Percentiles rank a stretch among this genome's conserved stretches.
phyloP scores from a whole-genome alignment of 306 rosid genomes.

The Prunus campanulata region DNA sequence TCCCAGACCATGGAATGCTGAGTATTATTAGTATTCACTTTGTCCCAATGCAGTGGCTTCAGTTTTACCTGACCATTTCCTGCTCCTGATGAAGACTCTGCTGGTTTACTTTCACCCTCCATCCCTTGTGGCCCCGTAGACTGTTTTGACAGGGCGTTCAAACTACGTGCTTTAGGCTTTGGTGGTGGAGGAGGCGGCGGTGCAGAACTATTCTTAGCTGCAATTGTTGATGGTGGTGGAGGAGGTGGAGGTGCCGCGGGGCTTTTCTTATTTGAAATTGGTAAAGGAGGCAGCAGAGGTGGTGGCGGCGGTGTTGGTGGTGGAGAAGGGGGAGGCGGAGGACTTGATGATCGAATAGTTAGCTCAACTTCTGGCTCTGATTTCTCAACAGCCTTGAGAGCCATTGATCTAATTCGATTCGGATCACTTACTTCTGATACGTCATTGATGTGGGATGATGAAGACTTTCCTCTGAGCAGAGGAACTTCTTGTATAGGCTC shows the following conservation, averaged over 20 bases:
- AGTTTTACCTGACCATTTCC: conserved; percentile 54
- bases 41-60: conserved; percentile 94
- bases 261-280: conserved; percentile 9
- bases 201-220: conserved; percentile 20
- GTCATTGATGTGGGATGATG: conserved; percentile 52
- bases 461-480: conserved; percentile 80
- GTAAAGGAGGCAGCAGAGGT: conserved; percentile 7
- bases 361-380: conserved; percentile 18
- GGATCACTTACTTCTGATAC: conserved; percentile 30
- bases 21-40: conserved; percentile 51
- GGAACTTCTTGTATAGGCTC: conserved; percentile 54
- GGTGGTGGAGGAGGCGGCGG: conserved; percentile 40
- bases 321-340: conserved; percentile 23
- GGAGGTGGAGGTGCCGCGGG: conserved; percentile 25
- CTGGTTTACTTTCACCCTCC: background rate
- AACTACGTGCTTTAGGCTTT: conserved; percentile 34
- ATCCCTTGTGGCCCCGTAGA: conserved; percentile 35
- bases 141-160: conserved; percentile 49
- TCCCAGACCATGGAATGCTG: conserved; percentile 98
- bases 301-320: conserved; percentile 24
- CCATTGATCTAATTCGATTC: conserved; percentile 9
- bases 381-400: conserved; percentile 22
- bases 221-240: background rate
- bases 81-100: conserved; percentile 35
- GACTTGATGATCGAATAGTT: conserved; percentile 18